A percentile compares a stretch with the other conserved stretches of the same genome.
Conservation (phyloP, 2,329 filamentous ascomycete genomes). For the Penicillium sp. region DNA sequence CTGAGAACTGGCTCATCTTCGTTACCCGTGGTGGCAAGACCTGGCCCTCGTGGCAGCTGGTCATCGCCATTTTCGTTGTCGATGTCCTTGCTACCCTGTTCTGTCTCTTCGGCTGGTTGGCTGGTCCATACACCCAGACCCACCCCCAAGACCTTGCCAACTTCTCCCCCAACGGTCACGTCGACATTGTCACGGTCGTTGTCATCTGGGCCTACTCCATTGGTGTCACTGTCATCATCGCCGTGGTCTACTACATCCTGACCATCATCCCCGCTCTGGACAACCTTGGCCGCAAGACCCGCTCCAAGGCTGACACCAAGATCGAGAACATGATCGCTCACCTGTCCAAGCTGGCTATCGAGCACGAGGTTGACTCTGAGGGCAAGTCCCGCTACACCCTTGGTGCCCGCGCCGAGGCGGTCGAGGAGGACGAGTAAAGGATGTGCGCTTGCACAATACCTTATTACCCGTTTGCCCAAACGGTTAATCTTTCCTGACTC, state of each 20-base stretch:
- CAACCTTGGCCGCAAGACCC: conserved; percentile 60
- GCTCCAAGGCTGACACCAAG: conserved; percentile 58
- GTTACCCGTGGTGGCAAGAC: conserved; percentile 85
- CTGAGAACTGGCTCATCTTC: conserved; percentile 97
- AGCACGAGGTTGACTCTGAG: conserved; percentile 56
- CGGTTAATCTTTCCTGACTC: conserved; percentile 36
- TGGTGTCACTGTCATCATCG: conserved; percentile 59
- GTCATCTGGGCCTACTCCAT: conserved; percentile 61
- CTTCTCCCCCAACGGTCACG: conserved; percentile 58
- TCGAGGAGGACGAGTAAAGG: conserved; percentile 54
- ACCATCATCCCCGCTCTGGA: conserved; percentile 54
- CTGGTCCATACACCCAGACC: conserved; percentile 50
- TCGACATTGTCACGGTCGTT: conserved; percentile 63
- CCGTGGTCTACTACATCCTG: conserved; percentile 58
- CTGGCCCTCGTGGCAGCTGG: conserved; percentile 75
- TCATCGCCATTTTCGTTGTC: conserved; percentile 73
- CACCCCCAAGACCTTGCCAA: conserved; percentile 37
- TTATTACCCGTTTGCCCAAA: conserved; percentile 14
- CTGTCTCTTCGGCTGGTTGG: conserved; percentile 76
- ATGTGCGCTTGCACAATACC: conserved; percentile 29
- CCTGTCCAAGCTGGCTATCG: conserved; percentile 59
- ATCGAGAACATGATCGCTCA: conserved; percentile 61
- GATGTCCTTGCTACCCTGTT: conserved; percentile 76
- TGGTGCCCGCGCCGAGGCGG: conserved; percentile 49
- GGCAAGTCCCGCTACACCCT: conserved; percentile 54